phyloP scores from a whole-genome alignment of 2,329 filamentous ascomycete genomes.

The Alternaria hordeiaustralica region DNA sequence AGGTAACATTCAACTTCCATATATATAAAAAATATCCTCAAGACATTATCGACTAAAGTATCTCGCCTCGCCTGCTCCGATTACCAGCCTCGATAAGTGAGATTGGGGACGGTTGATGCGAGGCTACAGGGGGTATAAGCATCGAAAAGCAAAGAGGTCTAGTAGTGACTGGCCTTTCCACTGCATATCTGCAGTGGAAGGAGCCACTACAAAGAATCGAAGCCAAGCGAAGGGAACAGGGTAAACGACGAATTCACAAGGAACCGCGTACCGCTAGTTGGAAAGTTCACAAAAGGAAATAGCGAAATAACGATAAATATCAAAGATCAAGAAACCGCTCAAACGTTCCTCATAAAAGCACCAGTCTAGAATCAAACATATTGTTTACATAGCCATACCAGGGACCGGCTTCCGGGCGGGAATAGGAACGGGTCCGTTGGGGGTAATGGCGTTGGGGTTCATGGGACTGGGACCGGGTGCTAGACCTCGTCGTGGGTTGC shows the following conservation, averaged over 20 bases:
- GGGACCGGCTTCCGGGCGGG: conserved; percentile 56
- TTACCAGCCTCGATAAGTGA: neutral
- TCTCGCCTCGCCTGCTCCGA: neutral
- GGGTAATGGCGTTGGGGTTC: conserved; percentile 34
- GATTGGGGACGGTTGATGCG: neutral
- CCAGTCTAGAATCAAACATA: neutral
- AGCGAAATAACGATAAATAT: neutral
- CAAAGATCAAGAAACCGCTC: conserved; percentile 20
- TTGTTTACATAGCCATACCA: conserved; percentile 51
- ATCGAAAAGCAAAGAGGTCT: conserved; percentile 18
- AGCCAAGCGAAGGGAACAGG: conserved; percentile 15
- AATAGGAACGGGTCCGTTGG: conserved; percentile 25
- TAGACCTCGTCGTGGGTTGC: conserved; percentile 34
- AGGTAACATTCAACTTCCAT: conserved; percentile 11
- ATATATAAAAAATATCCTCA: conserved; percentile 28
- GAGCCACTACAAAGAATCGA: conserved; percentile 6
- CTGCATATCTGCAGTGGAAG: neutral
- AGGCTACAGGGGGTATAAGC: conserved; percentile 25
- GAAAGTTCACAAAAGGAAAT: conserved; percentile 8
- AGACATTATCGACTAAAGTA: conserved; percentile 33
- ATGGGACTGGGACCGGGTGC: conserved; percentile 48
- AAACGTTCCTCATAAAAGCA: conserved; percentile 34
- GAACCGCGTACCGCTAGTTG: neutral
- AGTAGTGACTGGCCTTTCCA: conserved; percentile 1
- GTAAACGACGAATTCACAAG: conserved; percentile 9